Percentiles rank a stretch among this genome's conserved stretches.
Conservation (phyloP, 108 stramenopile species). For the Chaetoceros tenuissimus region DNA sequence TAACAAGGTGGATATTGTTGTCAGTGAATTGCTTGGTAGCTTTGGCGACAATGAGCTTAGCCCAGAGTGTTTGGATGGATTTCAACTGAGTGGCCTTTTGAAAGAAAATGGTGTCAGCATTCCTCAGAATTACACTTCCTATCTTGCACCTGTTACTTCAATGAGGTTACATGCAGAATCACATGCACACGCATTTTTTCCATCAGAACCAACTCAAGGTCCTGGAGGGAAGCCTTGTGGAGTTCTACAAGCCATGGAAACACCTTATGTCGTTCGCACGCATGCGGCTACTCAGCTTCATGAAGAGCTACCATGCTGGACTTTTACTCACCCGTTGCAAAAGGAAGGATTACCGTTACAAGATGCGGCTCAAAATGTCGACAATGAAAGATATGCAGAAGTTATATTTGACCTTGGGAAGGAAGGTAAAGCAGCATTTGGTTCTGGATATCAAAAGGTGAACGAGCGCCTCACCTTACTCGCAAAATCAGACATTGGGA, state of each 20-base stretch:
- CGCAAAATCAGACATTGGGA: neutral
- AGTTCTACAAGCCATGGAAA: slow-evolving; percentile 81
- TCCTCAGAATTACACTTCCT: slow-evolving; percentile 84
- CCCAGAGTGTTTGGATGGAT: slow-evolving; percentile 96
- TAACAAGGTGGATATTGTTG: slow-evolving; percentile 78
- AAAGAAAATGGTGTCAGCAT: slow-evolving; percentile 60
- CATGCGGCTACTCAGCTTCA: slow-evolving; percentile 88
- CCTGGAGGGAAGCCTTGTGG: slow-evolving; percentile 49
- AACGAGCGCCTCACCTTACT: neutral
- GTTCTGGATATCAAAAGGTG: slow-evolving; percentile 4
- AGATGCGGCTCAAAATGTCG: slow-evolving; percentile 12
- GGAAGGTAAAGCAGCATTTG: slow-evolving; percentile 31
- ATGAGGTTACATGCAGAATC: slow-evolving; percentile 82
- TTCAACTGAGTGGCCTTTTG: slow-evolving; percentile 65
- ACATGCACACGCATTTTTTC: slow-evolving; percentile 43
- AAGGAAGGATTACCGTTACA: slow-evolving; percentile 6
- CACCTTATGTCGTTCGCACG: slow-evolving; percentile 93
- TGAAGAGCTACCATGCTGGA: slow-evolving; percentile 73
- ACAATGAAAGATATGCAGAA: slow-evolving; percentile 33
- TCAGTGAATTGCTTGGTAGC: slow-evolving; percentile 91
- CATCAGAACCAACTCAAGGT: slow-evolving; percentile 25
- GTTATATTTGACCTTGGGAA: slow-evolving; percentile 47
- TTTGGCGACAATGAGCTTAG: slow-evolving; percentile 98
- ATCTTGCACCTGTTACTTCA: slow-evolving; percentile 86
- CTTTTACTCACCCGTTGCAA: slow-evolving; percentile 75